Evolutionary conservation across 176 grass and related monocot genomes (phyloP).

Genomic region (Cenchrus americanus): DNA sequence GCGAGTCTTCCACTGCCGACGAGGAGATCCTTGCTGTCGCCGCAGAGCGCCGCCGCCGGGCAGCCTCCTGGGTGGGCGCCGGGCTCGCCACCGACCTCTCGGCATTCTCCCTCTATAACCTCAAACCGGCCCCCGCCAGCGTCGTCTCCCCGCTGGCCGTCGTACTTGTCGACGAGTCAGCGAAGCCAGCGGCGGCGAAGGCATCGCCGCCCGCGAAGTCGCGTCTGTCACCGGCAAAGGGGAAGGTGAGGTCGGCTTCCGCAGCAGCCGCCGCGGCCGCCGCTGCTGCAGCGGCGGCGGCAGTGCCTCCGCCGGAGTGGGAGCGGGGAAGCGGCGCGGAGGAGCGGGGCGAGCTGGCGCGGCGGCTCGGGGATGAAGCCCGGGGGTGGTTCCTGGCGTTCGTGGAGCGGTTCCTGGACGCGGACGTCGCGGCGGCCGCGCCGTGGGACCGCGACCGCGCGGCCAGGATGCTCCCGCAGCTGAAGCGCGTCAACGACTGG

Average conservation of each 20-base stretch:
- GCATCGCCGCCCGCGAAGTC: constrained; percentile 51
- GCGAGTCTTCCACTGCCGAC: constrained; percentile 25
- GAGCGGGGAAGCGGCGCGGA: constrained; percentile 57
- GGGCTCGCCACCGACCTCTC: constrained; percentile 84
- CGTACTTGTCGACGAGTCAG: constrained; percentile 56
- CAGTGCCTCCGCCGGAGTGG: constrained; percentile 56
- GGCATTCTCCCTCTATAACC: constrained; percentile 72
- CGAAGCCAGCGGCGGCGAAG: constrained; percentile 47
- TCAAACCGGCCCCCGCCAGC: constrained; percentile 38
- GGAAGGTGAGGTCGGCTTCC: constrained; percentile 36
- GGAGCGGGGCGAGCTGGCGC: constrained; percentile 73
- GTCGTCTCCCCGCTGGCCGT: constrained; percentile 41
- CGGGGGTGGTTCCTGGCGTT: constrained; percentile 88
- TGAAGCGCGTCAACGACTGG: constrained; percentile 97
- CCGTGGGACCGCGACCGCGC: constrained; percentile 74
- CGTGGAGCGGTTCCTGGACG: constrained; percentile 90
- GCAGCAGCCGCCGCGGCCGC: background rate
- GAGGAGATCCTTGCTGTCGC: constrained; percentile 56
- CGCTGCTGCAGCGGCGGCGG: background rate
- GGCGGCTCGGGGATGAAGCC: constrained; percentile 64
- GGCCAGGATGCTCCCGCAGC: constrained; percentile 79
- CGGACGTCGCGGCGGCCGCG: constrained; percentile 55
- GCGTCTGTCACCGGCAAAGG: constrained; percentile 54
- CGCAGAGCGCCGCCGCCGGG: constrained; percentile 58
- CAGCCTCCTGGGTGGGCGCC: constrained; percentile 73